Percentiles rank a stretch among this genome's conserved stretches.
These are phyloP conservation scores for Ganoderma leucocontextum DNA, from an alignment of 1,284 basidiomycete species.

Conservation along the genomic window DNA sequence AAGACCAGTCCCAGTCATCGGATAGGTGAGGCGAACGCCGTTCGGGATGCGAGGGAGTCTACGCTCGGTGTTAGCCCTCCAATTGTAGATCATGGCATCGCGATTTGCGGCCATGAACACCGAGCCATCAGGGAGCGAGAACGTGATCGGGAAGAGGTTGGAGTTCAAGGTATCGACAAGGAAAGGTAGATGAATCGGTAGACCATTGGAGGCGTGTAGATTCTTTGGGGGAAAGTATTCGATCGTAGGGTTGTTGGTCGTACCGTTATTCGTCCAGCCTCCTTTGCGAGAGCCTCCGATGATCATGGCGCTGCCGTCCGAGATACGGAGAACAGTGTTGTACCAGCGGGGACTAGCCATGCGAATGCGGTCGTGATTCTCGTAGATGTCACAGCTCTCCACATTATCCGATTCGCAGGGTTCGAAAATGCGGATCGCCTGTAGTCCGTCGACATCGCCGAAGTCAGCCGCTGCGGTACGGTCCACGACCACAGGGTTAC, in stretches of 20 bases:
- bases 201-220: constrained; percentile 69
- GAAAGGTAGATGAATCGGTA: constrained; percentile 70
- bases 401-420: constrained; percentile 66
- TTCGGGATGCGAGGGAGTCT: constrained; percentile 79
- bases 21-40: constrained; percentile 83
- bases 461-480: constrained; percentile 75
- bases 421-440: constrained; percentile 76
- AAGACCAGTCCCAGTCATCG: constrained; percentile 77
- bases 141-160: constrained; percentile 84
- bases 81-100: constrained; percentile 84
- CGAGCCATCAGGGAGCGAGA: constrained; percentile 74
- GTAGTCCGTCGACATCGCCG: constrained; percentile 77
- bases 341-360: constrained; percentile 85
- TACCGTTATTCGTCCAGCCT: constrained; percentile 83
- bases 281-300: constrained; percentile 82
- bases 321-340: constrained; percentile 70
- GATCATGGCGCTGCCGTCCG: constrained; percentile 84
- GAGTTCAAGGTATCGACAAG: constrained; percentile 77
- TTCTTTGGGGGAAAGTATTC: constrained; percentile 85
- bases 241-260: constrained; percentile 82
- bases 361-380: constrained; percentile 68
- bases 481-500: constrained; percentile 74
- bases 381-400: constrained; percentile 65
- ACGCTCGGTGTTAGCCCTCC: constrained; percentile 69
- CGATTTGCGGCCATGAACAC: constrained; percentile 85